Evolutionary conservation across 2,329 filamentous ascomycete species (phyloP).

Genomic region (Aspergillus brunneoviolaceus): DNA sequence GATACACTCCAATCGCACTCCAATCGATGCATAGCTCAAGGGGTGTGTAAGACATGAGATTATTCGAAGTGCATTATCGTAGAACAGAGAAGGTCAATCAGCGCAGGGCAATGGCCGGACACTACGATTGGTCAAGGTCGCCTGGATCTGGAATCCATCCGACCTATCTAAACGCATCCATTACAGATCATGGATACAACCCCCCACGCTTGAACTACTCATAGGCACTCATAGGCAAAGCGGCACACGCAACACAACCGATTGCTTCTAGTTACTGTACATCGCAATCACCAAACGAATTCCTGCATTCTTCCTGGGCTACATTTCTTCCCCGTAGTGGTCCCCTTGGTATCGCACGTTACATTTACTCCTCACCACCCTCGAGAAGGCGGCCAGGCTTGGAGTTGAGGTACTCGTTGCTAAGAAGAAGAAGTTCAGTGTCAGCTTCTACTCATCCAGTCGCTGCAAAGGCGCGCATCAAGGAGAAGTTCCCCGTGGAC

Average conservation of each 20-base stretch:
- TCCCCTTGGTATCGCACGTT: conserved; percentile 7
- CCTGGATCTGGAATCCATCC: conserved; percentile 3
- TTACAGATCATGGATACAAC: background rate
- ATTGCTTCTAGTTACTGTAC: conserved; percentile 46
- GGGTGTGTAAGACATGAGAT: too few relatives aligned
- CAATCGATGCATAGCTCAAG: background rate
- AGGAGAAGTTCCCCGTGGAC: background rate
- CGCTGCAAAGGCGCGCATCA: background rate
- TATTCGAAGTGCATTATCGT: too few relatives aligned
- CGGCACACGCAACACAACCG: conserved; percentile 21
- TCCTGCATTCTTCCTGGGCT: conserved; percentile 13
- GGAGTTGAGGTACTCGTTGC: conserved; percentile 53
- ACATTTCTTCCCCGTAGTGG: conserved; percentile 1
- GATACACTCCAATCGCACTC: too few relatives aligned
- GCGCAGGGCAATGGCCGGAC: background rate
- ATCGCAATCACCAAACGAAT: conserved; percentile 34
- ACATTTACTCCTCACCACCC: conserved; percentile 35
- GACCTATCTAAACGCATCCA: conserved; percentile 3
- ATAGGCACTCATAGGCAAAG: conserved; percentile 7
- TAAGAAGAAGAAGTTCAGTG: conserved; percentile 19
- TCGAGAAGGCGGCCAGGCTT: conserved; percentile 46
- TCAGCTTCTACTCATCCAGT: background rate
- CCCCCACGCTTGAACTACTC: background rate
- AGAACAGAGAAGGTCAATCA: background rate
- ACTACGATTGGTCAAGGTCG: background rate